These are phyloP conservation scores for Penicillium cinerascens DNA, from an alignment of 495 filamentous ascomycete species.

Conservation along the genomic window DNA sequence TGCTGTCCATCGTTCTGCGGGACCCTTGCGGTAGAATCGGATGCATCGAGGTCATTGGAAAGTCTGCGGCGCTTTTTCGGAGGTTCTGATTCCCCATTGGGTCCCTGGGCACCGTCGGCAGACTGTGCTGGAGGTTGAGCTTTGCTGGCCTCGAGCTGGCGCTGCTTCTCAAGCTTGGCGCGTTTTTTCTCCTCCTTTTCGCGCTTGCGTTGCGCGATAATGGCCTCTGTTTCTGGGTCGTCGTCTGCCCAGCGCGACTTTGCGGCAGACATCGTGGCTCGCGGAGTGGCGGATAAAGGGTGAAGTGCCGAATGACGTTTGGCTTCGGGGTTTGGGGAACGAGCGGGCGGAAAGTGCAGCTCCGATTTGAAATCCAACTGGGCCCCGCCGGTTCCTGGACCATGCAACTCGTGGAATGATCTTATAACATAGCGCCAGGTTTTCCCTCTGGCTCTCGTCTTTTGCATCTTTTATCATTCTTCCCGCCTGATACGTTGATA, in stretches of 20 bases:
- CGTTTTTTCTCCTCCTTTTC: slow-evolving; percentile 91
- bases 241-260: slow-evolving; percentile 88
- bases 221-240: slow-evolving; percentile 63
- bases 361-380: slow-evolving; percentile 40
- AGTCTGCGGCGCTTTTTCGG: slow-evolving; percentile 46
- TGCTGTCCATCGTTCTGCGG: slow-evolving; percentile 17
- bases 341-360: slow-evolving; percentile 25
- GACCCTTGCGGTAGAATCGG: slow-evolving; percentile 29
- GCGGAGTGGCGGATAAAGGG: slow-evolving; percentile 1
- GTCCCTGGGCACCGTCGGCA: slow-evolving; percentile 9
- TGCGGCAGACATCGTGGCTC: slow-evolving; percentile 54
- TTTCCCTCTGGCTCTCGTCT: slow-evolving; percentile 1
- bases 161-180: slow-evolving; percentile 79
- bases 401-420: slow-evolving; percentile 1
- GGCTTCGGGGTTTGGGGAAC: slow-evolving; percentile 17
- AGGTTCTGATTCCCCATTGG: slow-evolving; percentile 28
- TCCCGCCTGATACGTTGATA: background rate
- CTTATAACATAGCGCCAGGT: background rate
- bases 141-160: slow-evolving; percentile 55
- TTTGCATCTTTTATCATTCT: background rate
- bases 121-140: slow-evolving; percentile 22
- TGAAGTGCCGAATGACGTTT: slow-evolving; percentile 34
- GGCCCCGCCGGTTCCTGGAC: slow-evolving; percentile 6
- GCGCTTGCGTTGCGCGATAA: slow-evolving; percentile 67
- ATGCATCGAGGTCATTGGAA: slow-evolving; percentile 38